Evolutionary conservation across 495 filamentous ascomycete species (phyloP), one percentile per base, ranked within the genome.

Genomic region (Elaphomyces granulatus): DNA sequence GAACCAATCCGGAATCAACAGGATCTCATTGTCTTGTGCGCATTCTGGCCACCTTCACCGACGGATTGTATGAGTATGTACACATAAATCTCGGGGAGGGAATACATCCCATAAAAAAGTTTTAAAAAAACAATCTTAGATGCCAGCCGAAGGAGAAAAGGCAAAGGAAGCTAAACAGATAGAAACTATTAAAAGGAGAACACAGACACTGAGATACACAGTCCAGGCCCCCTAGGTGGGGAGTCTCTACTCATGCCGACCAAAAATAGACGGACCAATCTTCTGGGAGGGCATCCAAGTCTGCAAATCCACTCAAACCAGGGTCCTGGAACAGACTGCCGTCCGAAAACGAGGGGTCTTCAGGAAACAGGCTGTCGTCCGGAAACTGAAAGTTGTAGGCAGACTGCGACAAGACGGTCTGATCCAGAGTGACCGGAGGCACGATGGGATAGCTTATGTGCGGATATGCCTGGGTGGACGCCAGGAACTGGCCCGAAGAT

Each of bases 231-330:
- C n/a, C n/a, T n/a, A n/a, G n/a, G n/a, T n/a, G n/a, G n/a, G n/a
- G n/a, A n/a, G n/a, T n/a, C n/a, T n/a, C n/a, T n/a, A n/a, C n/a
- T 43, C 35, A 43, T 12, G 36, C 18, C 16, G 19, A 33, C 41
- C 33, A 43, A 36, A 43, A 43, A 26, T 37, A 38, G 10, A 34
- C 37, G 15, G 41, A 43, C 41, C 41, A 43, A 31, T 43, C 41
- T 32, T 43, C 41, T 1, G 41, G 41, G 18, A 43, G 41, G 37
- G 20, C 36, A 31, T 43, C 41, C 34, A 43, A 23, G 33, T 43
- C 41, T 38, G 37, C 34, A 20, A 43, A 43, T 17, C 41, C 41
- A 14, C 23, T 37, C 20, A 37, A 43, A 34, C 33, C 37, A 15
- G 41, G 32, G 16, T 43, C 41, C 14, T 34, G 20, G 28, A 34